Evolutionary conservation across 2,329 filamentous ascomycete genomes (phyloP).

Genomic region (Colletotrichum spinosum): DNA sequence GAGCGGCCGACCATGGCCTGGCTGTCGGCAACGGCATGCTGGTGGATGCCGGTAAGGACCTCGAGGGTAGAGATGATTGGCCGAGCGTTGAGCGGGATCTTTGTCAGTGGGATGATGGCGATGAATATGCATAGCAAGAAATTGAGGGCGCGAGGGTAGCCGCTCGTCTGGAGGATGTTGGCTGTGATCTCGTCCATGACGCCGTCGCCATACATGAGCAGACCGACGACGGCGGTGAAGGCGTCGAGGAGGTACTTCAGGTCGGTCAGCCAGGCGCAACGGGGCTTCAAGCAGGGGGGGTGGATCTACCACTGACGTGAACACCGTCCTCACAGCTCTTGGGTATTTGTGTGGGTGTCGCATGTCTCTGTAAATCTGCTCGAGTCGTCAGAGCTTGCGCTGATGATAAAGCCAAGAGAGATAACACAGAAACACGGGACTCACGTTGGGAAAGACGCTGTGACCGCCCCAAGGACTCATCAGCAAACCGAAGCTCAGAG

Average conservation of each 20-base stretch:
- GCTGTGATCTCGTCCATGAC: conserved; percentile 90
- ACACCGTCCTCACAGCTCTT: conserved; percentile 81
- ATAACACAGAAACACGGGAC: no score
- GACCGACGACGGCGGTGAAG: conserved; percentile 83
- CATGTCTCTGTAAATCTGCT: conserved; percentile 72
- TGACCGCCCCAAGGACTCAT: conserved; percentile 80
- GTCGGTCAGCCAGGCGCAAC: conserved; percentile 19
- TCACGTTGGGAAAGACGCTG: conserved; percentile 80
- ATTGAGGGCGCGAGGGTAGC: conserved; percentile 81
- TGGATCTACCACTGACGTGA: conserved; percentile 77
- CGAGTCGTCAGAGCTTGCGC: conserved; percentile 2
- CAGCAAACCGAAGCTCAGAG: conserved; percentile 88
- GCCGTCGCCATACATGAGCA: conserved; percentile 95
- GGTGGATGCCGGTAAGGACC: conserved; percentile 80
- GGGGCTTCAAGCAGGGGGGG: neutral
- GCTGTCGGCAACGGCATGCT: conserved; percentile 57
- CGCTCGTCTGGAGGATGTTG: conserved; percentile 81
- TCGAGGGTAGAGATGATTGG: conserved; percentile 88
- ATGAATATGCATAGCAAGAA: conserved; percentile 87
- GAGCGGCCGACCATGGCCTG: conserved; percentile 64
- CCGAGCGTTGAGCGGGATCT: conserved; percentile 90
- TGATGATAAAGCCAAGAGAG: no score
- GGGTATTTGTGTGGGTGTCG: conserved; percentile 83
- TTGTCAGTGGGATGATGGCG: conserved; percentile 92
- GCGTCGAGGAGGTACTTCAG: conserved; percentile 80